phyloP scores from a whole-genome alignment of 345 rosid species.

The Corchorus olitorius region DNA sequence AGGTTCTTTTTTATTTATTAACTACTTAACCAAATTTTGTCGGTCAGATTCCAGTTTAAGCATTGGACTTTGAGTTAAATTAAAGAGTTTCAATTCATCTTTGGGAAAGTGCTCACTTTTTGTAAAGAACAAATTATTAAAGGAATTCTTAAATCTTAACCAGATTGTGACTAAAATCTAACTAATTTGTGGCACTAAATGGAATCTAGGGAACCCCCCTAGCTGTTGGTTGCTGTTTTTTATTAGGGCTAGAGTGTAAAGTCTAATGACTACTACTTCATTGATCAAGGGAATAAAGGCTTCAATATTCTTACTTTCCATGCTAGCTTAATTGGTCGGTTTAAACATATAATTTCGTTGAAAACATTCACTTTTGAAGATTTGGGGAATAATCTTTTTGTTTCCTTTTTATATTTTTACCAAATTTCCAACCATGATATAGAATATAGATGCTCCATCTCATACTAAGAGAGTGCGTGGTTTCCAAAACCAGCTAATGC shows the following conservation, averaged over 20 bases:
- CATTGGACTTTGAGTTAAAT: not conserved
- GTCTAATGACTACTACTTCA: not conserved
- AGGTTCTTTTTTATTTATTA: too few relatives aligned
- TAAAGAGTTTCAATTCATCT: not conserved
- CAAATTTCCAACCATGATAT: not conserved
- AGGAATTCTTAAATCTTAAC: too few relatives aligned
- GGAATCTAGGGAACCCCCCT: not conserved
- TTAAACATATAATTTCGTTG: not conserved
- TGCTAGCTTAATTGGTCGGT: not conserved
- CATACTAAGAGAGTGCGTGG: not conserved
- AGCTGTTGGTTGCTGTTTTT: not conserved
- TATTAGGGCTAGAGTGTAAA: not conserved
- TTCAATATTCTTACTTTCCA: not conserved
- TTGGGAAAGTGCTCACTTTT: not conserved
- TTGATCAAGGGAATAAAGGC: not conserved
- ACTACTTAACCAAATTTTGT: too few relatives aligned
- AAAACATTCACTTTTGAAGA: not conserved
- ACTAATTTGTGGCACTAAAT: not conserved
- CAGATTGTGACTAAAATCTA: too few relatives aligned
- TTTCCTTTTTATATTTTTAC: not conserved
- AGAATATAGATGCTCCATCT: slow-evolving; percentile 2
- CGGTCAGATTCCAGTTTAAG: too few relatives aligned
- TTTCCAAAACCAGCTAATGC: slow-evolving; percentile 2
- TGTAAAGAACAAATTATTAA: not conserved
- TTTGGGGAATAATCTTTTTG: slow-evolving; percentile 4